Conservation (phyloP, 2,329 filamentous ascomycete genomes). For the Aureobasidium sp. region DNA sequence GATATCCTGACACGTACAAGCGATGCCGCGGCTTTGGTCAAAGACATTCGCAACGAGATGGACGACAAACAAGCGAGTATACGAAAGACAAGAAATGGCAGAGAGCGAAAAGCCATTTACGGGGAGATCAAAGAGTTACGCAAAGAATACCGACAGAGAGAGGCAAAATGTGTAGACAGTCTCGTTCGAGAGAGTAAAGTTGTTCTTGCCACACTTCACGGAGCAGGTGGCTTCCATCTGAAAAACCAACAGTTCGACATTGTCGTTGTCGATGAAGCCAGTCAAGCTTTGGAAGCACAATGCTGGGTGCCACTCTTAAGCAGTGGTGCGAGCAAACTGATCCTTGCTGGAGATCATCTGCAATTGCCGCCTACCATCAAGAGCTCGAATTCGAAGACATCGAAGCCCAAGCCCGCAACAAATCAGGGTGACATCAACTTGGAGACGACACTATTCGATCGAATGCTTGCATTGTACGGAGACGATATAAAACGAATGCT, state of each 20-base stretch:
- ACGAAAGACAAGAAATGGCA: slow-evolving; percentile 74
- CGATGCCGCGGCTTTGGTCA: slow-evolving; percentile 80
- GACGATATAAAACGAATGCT: slow-evolving; percentile 84
- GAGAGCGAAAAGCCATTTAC: slow-evolving; percentile 76
- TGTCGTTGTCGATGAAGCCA: slow-evolving; percentile 92
- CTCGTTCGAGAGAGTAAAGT: slow-evolving; percentile 74
- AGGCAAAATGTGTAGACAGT: slow-evolving; percentile 70
- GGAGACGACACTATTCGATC: slow-evolving; percentile 88
- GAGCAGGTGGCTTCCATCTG: slow-evolving; percentile 78
- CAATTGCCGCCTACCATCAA: slow-evolving; percentile 95
- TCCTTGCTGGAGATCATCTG: slow-evolving; percentile 89
- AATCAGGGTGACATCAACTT: slow-evolving; percentile 43
- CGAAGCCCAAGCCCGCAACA: slow-evolving; percentile 27
- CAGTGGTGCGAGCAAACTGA: slow-evolving; percentile 64
- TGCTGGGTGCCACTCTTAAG: slow-evolving; percentile 88
- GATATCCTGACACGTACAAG: slow-evolving; percentile 87
- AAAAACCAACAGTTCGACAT: slow-evolving; percentile 79
- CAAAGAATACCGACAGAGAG: slow-evolving; percentile 80
- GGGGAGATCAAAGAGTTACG: slow-evolving; percentile 75
- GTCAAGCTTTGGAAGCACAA: slow-evolving; percentile 90
- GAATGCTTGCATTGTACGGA: slow-evolving; percentile 75
- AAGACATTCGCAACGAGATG: slow-evolving; percentile 86
- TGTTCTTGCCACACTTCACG: slow-evolving; percentile 86
- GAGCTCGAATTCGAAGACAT: slow-evolving; percentile 48
- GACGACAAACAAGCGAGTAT: slow-evolving; percentile 85